phyloP scores from a whole-genome alignment of 2,329 filamentous ascomycete species.

The Shiraia sp. region DNA sequence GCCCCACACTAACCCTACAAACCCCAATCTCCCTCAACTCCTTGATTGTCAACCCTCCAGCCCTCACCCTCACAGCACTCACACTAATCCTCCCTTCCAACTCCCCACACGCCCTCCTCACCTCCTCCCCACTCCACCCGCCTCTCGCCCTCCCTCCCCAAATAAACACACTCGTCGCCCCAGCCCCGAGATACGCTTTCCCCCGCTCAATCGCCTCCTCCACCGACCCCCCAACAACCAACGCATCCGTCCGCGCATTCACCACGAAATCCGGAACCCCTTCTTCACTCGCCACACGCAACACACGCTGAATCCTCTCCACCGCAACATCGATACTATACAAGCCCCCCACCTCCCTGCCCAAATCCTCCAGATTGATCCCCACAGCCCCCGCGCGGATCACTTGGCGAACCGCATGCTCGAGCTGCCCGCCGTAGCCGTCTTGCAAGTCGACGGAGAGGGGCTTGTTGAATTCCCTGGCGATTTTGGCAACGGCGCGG shows the following conservation, averaged over 20 bases:
- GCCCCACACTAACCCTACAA: slow-evolving; percentile 37
- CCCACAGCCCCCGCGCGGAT: slow-evolving; percentile 60
- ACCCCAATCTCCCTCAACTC: slow-evolving; percentile 37
- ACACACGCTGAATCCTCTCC: slow-evolving; percentile 49
- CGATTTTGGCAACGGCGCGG: slow-evolving; percentile 50
- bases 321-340: slow-evolving; percentile 54
- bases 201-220: slow-evolving; percentile 59
- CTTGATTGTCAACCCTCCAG: slow-evolving; percentile 23
- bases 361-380: slow-evolving; percentile 63
- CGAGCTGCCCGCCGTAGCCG: slow-evolving; percentile 57
- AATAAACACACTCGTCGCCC: slow-evolving; percentile 63
- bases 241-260: slow-evolving; percentile 60
- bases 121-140: slow-evolving; percentile 36
- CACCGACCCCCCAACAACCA: slow-evolving; percentile 49
- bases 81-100: slow-evolving; percentile 37
- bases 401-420: slow-evolving; percentile 49
- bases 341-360: slow-evolving; percentile 34
- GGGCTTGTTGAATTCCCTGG: slow-evolving; percentile 49
- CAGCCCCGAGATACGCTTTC: slow-evolving; percentile 60
- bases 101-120: slow-evolving; percentile 21
- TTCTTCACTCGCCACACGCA: slow-evolving; percentile 50
- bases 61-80: slow-evolving; percentile 15
- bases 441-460: slow-evolving; percentile 65
- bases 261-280: slow-evolving; percentile 55
- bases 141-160: slow-evolving; percentile 56